Evolutionary conservation across 2,329 filamentous ascomycete genomes (phyloP), one percentile per base, ranked within the genome.

Genomic region (Rutstroemia sp.): DNA sequence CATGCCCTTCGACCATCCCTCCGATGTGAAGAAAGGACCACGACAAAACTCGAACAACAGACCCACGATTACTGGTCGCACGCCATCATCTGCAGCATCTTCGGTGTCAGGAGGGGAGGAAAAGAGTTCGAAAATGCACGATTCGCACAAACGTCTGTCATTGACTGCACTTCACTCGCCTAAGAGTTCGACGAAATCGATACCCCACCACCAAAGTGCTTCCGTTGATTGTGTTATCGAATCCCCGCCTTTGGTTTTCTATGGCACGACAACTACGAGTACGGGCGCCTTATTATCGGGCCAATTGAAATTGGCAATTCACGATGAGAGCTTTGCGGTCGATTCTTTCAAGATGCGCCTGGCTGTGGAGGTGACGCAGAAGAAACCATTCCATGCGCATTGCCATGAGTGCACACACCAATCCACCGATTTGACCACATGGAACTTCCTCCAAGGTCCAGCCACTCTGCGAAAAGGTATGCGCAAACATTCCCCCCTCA

Each of bases 271-370:
- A 0, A 79, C 85, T 60, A 79, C 81, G 63, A 96, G 91, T 65
- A 87, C 86, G 2, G 92, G 92, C 56, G 90, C 91, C 6, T 76
- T 96, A 58, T 81, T 96, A 51, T 95, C 90, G 1, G 91, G 91
- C 30, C 88, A 90, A 70, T 76, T 97, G 64, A 83, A 86, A 65
- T 73, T 97, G 54, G 77, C 83, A 41, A 81, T 96, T 65, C 79
- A 80, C 60, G 86, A 91, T 53, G 80, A 83, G 6, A 70, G 71
- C 4, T 75, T 87, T 57, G 79, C 90, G 49, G 73, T 96, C 46
- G 83, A 88, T 59, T 82, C 79, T 58, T 87, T 96, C 67, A 79
- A 81, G 49, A 88, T 94, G 72, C 79, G 76, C 55, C 79, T 99
- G 59, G 78, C 82, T 65, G 81, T 88, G 59, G 84, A 83, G 63